phyloP scores from a whole-genome alignment of 179 eudicot genomes.

The Gypsophila paniculata region DNA sequence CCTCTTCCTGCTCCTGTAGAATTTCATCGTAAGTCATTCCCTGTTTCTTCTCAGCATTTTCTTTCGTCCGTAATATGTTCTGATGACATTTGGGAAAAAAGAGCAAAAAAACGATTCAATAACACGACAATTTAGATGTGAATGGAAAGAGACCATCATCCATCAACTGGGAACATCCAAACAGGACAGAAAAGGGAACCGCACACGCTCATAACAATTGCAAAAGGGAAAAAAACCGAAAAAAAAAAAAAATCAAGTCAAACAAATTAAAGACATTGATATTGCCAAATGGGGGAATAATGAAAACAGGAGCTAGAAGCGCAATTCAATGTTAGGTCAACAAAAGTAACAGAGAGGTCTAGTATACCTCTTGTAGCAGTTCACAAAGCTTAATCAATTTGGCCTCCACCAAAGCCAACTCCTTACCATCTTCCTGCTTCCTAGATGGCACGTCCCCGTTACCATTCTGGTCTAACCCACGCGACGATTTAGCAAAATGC shows the following conservation, averaged over 20 bases:
- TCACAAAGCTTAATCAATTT: conserved; percentile 78
- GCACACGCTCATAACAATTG: neutral
- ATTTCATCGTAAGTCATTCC: conserved; percentile 76
- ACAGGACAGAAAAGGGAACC: neutral
- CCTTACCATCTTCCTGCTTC: conserved; percentile 53
- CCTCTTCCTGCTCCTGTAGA: conserved; percentile 78
- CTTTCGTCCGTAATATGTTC: conserved; percentile 81
- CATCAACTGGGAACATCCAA: neutral
- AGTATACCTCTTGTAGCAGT: conserved; percentile 61
- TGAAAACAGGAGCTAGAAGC: neutral
- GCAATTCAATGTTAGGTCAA: neutral
- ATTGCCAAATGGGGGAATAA: neutral
- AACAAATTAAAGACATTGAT: neutral
- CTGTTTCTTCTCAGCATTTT: conserved; percentile 90
- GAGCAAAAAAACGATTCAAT: conserved; percentile 1
- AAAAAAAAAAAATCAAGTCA: neutral
- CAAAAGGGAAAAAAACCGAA: too few relatives aligned
- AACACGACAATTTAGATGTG: neutral
- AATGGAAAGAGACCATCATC: neutral
- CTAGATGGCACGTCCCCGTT: conserved; percentile 37
- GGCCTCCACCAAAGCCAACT: conserved; percentile 73
- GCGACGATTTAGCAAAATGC: conserved; percentile 68
- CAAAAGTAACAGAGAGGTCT: neutral
- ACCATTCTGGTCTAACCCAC: conserved; percentile 52
- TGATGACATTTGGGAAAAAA: conserved; percentile 31